phyloP scores from a whole-genome alignment of 176 grass and related monocot species.

The Zea luxurians region DNA sequence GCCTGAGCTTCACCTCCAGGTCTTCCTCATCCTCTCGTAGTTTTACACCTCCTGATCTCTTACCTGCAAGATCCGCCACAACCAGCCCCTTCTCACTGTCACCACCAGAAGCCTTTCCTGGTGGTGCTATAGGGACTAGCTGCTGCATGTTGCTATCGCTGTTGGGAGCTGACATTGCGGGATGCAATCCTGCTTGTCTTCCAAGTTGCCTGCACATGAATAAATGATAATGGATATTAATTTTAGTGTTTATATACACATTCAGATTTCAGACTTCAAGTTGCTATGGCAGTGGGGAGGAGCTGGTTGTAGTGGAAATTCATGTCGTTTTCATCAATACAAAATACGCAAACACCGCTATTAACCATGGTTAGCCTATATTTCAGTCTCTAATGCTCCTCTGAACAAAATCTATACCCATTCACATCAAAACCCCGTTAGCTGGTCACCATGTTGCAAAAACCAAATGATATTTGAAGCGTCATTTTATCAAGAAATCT shows the following conservation, averaged over 20 bases:
- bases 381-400: neutral
- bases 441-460: neutral
- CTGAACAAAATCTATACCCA: neutral
- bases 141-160: slow-evolving; percentile 54
- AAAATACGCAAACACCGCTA: neutral
- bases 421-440: neutral
- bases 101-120: slow-evolving; percentile 27
- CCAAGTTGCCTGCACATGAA: neutral
- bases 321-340: neutral
- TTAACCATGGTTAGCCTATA: neutral
- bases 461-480: neutral
- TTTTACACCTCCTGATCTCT: slow-evolving; percentile 55
- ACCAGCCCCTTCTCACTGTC: slow-evolving; percentile 45
- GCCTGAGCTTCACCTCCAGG: slow-evolving; percentile 82
- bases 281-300: neutral
- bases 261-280: neutral
- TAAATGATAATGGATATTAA: neutral
- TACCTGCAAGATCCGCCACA: slow-evolving; percentile 41
- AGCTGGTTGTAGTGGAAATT: neutral
- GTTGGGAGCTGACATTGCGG: slow-evolving; percentile 49
- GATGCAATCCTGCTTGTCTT: neutral
- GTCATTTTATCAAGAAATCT: neutral
- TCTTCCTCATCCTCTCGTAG: slow-evolving; percentile 90
- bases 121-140: slow-evolving; percentile 39
- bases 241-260: neutral